Percentiles rank a stretch among this genome's conserved stretches.
Evolutionary conservation across 78 protist genomes (phyloP).

Genomic region (Emiliania huxleyi): DNA sequence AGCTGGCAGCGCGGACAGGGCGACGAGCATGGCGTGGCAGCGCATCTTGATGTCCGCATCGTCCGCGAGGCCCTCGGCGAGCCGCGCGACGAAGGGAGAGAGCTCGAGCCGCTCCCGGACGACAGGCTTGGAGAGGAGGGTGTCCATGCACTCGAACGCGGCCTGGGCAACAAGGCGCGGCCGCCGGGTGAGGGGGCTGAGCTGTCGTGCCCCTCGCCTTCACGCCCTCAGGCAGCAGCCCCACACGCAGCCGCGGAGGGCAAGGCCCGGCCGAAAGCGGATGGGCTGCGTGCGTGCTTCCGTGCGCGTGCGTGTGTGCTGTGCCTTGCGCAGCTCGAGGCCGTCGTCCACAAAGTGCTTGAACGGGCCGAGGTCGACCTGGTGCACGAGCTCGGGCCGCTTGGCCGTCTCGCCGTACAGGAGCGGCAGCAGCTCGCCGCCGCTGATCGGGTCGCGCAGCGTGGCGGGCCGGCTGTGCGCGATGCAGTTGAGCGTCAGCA

Average conservation of each 20-base stretch:
- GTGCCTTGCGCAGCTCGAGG: slow-evolving; percentile 76
- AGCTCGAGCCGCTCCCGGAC: slow-evolving; percentile 52
- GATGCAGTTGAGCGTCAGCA: slow-evolving; percentile 77
- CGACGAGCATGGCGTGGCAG: slow-evolving; percentile 66
- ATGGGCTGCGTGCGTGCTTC: no score
- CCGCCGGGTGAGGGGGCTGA: no score
- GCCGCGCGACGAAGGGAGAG: slow-evolving; percentile 51
- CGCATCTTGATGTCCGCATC: slow-evolving; percentile 81
- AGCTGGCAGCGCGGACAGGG: slow-evolving; percentile 39
- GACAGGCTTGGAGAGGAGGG: slow-evolving; percentile 79
- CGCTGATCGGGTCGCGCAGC: slow-evolving; percentile 48
- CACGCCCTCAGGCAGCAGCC: no score
- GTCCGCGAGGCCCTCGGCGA: slow-evolving; percentile 73
- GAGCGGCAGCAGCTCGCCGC: slow-evolving; percentile 54
- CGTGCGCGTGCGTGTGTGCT: no score
- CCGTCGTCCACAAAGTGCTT: slow-evolving; percentile 93
- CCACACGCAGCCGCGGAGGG: no score
- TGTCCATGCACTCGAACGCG: slow-evolving; percentile 89
- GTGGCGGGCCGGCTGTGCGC: slow-evolving; percentile 73
- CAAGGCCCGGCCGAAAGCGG: no score
- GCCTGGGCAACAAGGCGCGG: no score
- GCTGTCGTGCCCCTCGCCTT: no score
- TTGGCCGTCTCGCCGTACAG: slow-evolving; percentile 64
- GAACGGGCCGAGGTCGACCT: slow-evolving; percentile 90
- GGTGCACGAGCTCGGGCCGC: slow-evolving; percentile 77